Percentiles rank a stretch among this genome's conserved stretches.
phyloP scores from a whole-genome alignment of 108 stramenopile genomes.

The Nitzschia inconspicua region DNA sequence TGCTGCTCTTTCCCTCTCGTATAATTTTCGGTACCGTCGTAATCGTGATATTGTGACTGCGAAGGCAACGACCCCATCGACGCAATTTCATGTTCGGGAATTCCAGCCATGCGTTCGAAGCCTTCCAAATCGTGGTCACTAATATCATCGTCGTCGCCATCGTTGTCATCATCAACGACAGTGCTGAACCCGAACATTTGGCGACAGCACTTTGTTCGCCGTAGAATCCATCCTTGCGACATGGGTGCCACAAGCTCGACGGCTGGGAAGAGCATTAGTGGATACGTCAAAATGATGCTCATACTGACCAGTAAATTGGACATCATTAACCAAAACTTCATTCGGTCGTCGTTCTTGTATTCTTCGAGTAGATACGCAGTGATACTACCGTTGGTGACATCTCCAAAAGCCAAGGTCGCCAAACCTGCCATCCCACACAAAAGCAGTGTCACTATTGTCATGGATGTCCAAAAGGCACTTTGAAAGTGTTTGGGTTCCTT shows the following conservation, averaged over 20 bases:
- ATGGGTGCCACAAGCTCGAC: conserved; percentile 51
- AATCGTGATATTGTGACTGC: conserved; percentile 1
- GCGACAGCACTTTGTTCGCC: neutral
- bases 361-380: conserved; percentile 65
- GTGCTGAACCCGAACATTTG: neutral
- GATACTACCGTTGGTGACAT: conserved; percentile 59
- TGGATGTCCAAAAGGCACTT: conserved; percentile 40
- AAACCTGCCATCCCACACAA: conserved; percentile 41
- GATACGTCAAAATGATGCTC: conserved; percentile 63
- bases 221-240: neutral
- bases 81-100: conserved; percentile 45
- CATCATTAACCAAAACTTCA: conserved; percentile 32
- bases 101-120: conserved; percentile 49
- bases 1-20: neutral
- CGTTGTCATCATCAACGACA: neutral
- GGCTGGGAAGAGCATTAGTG: conserved; percentile 61
- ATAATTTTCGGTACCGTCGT: conserved; percentile 1
- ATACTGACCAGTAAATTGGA: conserved; percentile 53
- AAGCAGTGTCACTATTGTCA: conserved; percentile 45
- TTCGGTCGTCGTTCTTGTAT: conserved; percentile 8
- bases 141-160: neutral
- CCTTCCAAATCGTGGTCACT: conserved; percentile 41
- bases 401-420: conserved; percentile 60
- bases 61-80: conserved; percentile 16
- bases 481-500: conserved; percentile 8